Conservation (phyloP, 352 stramenopile genomes). For the Globisporangium radiosum region DNA sequence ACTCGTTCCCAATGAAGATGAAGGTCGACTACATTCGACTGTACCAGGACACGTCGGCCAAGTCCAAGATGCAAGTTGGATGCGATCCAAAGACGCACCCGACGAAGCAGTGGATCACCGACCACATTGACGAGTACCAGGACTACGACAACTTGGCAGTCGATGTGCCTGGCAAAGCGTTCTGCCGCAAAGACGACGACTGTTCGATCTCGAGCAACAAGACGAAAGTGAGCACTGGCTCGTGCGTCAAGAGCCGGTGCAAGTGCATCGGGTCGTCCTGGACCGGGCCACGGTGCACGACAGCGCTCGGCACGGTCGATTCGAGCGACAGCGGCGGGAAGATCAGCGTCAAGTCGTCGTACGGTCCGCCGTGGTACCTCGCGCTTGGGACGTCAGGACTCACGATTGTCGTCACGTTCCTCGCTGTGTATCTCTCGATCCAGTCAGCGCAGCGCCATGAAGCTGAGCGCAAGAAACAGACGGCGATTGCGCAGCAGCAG, state of each 20-base stretch:
- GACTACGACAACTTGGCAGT: constrained; percentile 51
- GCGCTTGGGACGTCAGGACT: constrained; percentile 1
- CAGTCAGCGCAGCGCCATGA: constrained; percentile 1
- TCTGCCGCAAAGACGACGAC: constrained; percentile 48
- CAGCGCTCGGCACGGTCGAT: constrained; percentile 4
- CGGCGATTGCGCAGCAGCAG: constrained; percentile 12
- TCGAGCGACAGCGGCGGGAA: constrained; percentile 1
- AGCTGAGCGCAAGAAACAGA: constrained; percentile 9
- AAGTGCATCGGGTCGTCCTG: constrained; percentile 28
- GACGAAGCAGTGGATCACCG: constrained; percentile 67
- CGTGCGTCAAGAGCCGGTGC: constrained; percentile 30
- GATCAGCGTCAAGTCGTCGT: constrained; percentile 11
- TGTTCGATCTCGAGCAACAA: constrained; percentile 33
- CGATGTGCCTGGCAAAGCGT: constrained; percentile 55
- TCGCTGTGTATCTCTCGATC: constrained; percentile 8
- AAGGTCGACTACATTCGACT: constrained; percentile 79
- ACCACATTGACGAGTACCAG: constrained; percentile 71
- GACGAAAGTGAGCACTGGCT: constrained; percentile 22
- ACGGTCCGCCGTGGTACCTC: constrained; percentile 11
- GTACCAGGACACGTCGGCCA: constrained; percentile 44
- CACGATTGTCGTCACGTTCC: constrained; percentile 7
- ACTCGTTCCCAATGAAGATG: constrained; percentile 58
- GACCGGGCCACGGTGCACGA: constrained; percentile 45
- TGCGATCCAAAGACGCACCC: constrained; percentile 63
- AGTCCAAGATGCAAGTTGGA: constrained; percentile 43